Percentiles rank a stretch among this genome's conserved stretches.
These are phyloP conservation scores for Lepiota brunneoincarnata DNA, from an alignment of 768 basidiomycete species.

Conservation along the genomic window DNA sequence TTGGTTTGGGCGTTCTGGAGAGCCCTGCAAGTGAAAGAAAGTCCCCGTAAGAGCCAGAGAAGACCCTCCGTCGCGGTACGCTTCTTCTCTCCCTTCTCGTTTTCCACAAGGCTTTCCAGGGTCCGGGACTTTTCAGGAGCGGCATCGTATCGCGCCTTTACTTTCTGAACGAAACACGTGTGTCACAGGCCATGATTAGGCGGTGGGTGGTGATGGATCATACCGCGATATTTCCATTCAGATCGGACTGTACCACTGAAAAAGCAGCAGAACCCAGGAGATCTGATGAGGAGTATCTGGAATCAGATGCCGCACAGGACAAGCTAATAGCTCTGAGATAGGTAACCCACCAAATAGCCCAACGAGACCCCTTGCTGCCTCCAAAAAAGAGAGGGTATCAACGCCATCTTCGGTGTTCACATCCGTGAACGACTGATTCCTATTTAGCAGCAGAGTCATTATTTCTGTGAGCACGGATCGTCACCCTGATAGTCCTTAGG, in stretches of 20 bases:
- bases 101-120: constrained; percentile 78
- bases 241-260: constrained; percentile 74
- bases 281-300: constrained; percentile 43
- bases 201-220: constrained; percentile 22
- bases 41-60: constrained; percentile 90
- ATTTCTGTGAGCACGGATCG: neutral
- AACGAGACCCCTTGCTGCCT: constrained; percentile 86
- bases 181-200: neutral
- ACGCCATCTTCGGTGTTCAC: constrained; percentile 87
- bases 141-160: constrained; percentile 74
- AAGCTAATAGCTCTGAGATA: no score
- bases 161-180: constrained; percentile 66
- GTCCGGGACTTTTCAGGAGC: constrained; percentile 65
- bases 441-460: neutral
- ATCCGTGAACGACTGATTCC: constrained; percentile 85
- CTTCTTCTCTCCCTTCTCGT: constrained; percentile 88
- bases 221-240: constrained; percentile 91
- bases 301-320: no score
- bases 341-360: constrained; percentile 79
- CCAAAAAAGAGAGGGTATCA: constrained; percentile 83
- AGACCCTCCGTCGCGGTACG: constrained; percentile 86
- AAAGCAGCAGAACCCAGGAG: constrained; percentile 86
- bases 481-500: constrained; percentile 65
- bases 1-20: constrained; percentile 72
- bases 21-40: constrained; percentile 84